phyloP scores from a whole-genome alignment of 495 filamentous ascomycete species.

The Symbiotaphrina buchneri region DNA sequence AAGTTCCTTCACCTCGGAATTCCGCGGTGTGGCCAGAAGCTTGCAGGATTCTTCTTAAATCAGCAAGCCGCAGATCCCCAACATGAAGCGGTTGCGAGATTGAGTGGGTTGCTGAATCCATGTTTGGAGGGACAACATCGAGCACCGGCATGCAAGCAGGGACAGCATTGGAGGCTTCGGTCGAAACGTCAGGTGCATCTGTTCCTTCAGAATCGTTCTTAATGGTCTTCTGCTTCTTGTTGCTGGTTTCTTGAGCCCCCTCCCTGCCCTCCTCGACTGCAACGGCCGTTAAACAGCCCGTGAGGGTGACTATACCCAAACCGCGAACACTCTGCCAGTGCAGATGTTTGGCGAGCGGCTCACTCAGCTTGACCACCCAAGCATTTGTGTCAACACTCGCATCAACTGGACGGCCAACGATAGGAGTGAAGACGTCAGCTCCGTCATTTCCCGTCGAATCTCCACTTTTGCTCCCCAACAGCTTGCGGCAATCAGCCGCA shows the following conservation, averaged over 20 bases:
- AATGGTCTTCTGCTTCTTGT: conserved; percentile 46
- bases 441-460: conserved; percentile 17
- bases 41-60: conserved; percentile 67
- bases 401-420: conserved; percentile 45
- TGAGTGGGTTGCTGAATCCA: conserved; percentile 53
- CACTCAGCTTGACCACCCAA: conserved; percentile 80
- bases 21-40: conserved; percentile 67
- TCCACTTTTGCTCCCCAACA: conserved; percentile 31
- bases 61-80: conserved; percentile 75
- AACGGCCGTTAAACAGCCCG: conserved; percentile 28
- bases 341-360: conserved; percentile 55
- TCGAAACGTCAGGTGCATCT: conserved; percentile 6
- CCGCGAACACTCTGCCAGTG: conserved; percentile 89
- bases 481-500: conserved; percentile 58
- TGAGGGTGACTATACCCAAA: conserved; percentile 72
- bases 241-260: conserved; percentile 17
- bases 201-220: conserved; percentile 17
- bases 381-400: conserved; percentile 96
- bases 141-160: conserved; percentile 30
- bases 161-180: conserved; percentile 2
- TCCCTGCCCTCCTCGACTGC: conserved; percentile 14
- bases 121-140: conserved; percentile 52
- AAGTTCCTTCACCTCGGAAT: conserved; percentile 79
- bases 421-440: conserved; percentile 59
- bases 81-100: conserved; percentile 82